Evolutionary conservation across 257 asterid species (phyloP).

Genomic region (Asclepias syriaca): DNA sequence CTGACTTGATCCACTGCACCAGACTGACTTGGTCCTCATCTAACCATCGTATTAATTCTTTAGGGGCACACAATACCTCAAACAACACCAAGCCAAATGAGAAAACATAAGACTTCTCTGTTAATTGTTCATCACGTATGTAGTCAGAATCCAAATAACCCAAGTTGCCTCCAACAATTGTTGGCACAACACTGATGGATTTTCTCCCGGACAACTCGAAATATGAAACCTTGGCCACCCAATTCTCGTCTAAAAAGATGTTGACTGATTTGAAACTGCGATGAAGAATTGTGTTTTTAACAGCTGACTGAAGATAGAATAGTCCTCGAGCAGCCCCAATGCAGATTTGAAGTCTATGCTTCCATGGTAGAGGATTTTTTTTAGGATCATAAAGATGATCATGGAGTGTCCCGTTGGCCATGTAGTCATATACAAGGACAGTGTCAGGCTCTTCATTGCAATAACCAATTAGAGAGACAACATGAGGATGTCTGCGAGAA

Average conservation of each 20-base stretch:
- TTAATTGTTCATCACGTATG: constrained; percentile 35
- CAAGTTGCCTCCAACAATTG: constrained; percentile 27
- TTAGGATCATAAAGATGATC: constrained; percentile 53
- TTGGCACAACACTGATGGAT: constrained; percentile 20
- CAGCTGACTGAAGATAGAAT: constrained; percentile 34
- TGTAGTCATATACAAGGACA: constrained; percentile 50
- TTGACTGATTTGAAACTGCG: constrained; percentile 46
- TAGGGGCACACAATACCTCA: constrained; percentile 50
- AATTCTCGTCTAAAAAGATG: constrained; percentile 52
- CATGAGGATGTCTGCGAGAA: constrained; percentile 32
- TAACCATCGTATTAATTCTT: constrained; percentile 43
- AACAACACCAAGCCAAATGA: constrained; percentile 50
- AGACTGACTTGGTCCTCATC: constrained; percentile 52
- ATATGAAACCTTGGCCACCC: constrained; percentile 50
- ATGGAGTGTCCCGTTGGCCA: constrained; percentile 48
- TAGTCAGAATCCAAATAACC: constrained; percentile 49
- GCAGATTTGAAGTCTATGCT: constrained; percentile 59
- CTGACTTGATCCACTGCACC: constrained; percentile 57
- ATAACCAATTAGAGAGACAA: constrained; percentile 46
- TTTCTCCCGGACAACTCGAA: constrained; percentile 39
- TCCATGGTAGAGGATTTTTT: constrained; percentile 58
- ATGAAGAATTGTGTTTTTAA: constrained; percentile 50
- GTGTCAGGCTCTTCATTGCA: constrained; percentile 38
- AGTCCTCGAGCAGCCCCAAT: constrained; percentile 50
- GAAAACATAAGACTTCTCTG: constrained; percentile 49